These are phyloP conservation scores for Scheffersomyces coipomensis DNA, from an alignment of 805 yeast species.

Conservation along the genomic window DNA sequence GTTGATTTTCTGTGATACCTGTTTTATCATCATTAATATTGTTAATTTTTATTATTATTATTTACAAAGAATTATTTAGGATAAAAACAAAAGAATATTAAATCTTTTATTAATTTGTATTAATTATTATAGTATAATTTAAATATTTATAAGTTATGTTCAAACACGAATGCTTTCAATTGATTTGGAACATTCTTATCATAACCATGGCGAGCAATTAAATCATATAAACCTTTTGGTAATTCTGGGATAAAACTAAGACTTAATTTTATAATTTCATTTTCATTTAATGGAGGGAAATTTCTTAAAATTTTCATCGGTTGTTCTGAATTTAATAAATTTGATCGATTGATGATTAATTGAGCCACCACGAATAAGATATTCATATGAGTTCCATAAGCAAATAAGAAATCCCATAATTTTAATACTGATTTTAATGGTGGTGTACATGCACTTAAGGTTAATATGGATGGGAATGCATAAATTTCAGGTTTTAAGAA, in stretches of 20 bases:
- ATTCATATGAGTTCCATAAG: constrained; percentile 89
- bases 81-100: too few species aligned
- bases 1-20: too few species aligned
- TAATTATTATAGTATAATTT: too few species aligned
- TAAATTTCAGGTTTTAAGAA: constrained; percentile 80
- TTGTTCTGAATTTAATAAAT: constrained; percentile 54
- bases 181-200: constrained; percentile 45
- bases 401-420: constrained; percentile 88
- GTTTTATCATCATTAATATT: too few species aligned
- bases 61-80: too few species aligned
- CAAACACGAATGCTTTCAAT: constrained; percentile 19
- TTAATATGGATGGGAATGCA: constrained; percentile 80
- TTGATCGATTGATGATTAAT: constrained; percentile 63
- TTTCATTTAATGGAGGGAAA: constrained; percentile 69
- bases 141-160: constrained; percentile 6
- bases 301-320: constrained; percentile 78
- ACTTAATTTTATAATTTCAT: constrained; percentile 72
- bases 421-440: constrained; percentile 72
- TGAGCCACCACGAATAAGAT: constrained; percentile 83
- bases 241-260: constrained; percentile 76
- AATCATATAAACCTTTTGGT: constrained; percentile 63
- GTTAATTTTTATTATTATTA: too few species aligned
- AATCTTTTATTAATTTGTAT: too few species aligned
- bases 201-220: constrained; percentile 61
- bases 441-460: constrained; percentile 86